Base-by-base conservation (phyloP, 768 basidiomycete species). In the Termitomyces sp. region DNA sequence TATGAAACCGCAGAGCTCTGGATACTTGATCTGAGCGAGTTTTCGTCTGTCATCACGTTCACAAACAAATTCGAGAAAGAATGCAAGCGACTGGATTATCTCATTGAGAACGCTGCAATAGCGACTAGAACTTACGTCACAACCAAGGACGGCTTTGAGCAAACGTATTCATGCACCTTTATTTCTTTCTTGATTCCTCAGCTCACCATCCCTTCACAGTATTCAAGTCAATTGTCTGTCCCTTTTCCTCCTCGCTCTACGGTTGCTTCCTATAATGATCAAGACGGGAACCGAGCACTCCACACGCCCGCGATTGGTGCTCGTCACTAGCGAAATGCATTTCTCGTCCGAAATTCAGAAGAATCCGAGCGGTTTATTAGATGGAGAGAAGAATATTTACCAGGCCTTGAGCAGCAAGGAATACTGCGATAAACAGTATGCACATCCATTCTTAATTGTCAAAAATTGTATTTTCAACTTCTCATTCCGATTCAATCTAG, bases 171-270 rank as follows among this genome's bases (percentile, higher is more conserved):
- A 4, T 52, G n/a, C n/a, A 0, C 2, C n/a, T 7, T 20, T 7
- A 46, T 62, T n/a, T 55, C 24, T 18, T 18, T 36, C 2, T n/a
- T 12, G 3, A 12, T 48, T 9, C 11, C 33, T 3, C 35, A 7
- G 1, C 20, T 16, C 35, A 36, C 24, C n/a, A n/a, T n/a, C 32
- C 5, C 3, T 24, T 16, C 13, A 24, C 57, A 85, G 82, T 11
- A 54, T 84, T 0, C 83, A 84, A 63, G 76, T 81, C 40, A 84
- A 85, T 64, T 63, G 75, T 65, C 67, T 84, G 9, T 71, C 79
- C 1, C 74, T 73, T 3, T 70, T 76, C 5, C 69, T 83, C 0
- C 70, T 83, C 3, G 70, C 74, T 0, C 61, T 84, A 4, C 72
- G 74, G 3, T 70, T 84, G 0, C 70, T 84, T 0, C 84, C 84